Base-by-base conservation (phyloP, 73 alveolate species). In the Paramecium bursaria region DNA sequence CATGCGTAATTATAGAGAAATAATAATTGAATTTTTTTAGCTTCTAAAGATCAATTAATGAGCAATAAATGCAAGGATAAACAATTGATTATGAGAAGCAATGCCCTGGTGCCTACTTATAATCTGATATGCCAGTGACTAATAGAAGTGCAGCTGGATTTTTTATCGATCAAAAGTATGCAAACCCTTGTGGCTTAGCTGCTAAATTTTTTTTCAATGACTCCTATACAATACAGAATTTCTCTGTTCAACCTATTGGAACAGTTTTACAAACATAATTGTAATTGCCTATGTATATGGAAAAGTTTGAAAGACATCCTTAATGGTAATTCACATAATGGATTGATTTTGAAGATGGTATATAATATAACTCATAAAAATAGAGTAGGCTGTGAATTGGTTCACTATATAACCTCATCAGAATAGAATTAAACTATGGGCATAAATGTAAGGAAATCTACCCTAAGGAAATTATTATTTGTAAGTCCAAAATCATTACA, bases 141-240 rank as follows among this genome's bases (percentile, higher is more conserved):
- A 67, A 42, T 67, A 9, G 19, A 3, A 19, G 47, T 67, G 82
- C 82, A 0, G 33, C 50, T 35, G 82, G 82, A 0, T 47, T 39
- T 17, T 26, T 30, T 17, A n/a, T 67, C 13, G 19, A 13, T 67
- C 2, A 6, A 17, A 26, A 31, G 6, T 39, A 67, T 17, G 82
- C 82, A 19, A 67, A 67, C 44, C 82, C 82, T 4, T 67, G 82
- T 67, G 82, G 82, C 44, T 19, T 67, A 42, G 82, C 82, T 14
- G 82, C 82, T 42, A 67, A 67, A 15, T 67, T 39, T 42, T 15
- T 42, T 14, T 67, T 67, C 13, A 67, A 67, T 42, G 82, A 67
- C n/a, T 39, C 82, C 19, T 67, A 17, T 47, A 25, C 7, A 15
- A 67, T 67, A 14, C 6, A n/a, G 14, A 67, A 21, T 42, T 11